These are phyloP conservation scores for Spizellomyces punctatus DNA, from an alignment of 192 early-diverging fungal species.

Conservation along the genomic window DNA sequence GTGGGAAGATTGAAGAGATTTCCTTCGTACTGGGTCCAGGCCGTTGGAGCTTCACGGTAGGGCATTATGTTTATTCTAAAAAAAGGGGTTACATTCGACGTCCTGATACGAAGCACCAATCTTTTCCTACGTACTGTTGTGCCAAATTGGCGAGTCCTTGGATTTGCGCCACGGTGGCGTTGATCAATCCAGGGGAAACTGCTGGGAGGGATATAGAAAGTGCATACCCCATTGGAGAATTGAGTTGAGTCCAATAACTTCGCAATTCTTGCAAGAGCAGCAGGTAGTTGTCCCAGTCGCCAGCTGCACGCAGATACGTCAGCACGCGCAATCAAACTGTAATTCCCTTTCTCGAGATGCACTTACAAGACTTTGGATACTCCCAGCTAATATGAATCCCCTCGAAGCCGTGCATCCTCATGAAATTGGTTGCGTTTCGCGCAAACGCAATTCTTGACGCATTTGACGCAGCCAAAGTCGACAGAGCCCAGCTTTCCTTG, in stretches of 20 bases:
- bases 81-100: too few species aligned
- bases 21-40: neutral
- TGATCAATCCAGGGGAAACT: neutral
- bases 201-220: neutral
- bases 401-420: neutral
- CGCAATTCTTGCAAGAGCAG: neutral
- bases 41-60: neutral
- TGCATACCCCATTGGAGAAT: neutral
- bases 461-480: neutral
- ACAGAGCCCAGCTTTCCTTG: neutral
- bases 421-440: neutral
- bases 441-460: neutral
- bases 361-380: neutral
- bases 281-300: neutral
- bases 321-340: neutral
- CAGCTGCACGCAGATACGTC: neutral
- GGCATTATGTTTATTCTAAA: neutral
- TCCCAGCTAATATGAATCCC: neutral
- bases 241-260: neutral
- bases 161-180: neutral
- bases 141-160: neutral
- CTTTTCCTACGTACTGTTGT: neutral
- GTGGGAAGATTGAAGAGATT: neutral
- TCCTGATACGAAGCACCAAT: too few species aligned
- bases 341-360: neutral